Evolutionary conservation across 148 eudicot species (phyloP).

Genomic region (Drosera capensis): DNA sequence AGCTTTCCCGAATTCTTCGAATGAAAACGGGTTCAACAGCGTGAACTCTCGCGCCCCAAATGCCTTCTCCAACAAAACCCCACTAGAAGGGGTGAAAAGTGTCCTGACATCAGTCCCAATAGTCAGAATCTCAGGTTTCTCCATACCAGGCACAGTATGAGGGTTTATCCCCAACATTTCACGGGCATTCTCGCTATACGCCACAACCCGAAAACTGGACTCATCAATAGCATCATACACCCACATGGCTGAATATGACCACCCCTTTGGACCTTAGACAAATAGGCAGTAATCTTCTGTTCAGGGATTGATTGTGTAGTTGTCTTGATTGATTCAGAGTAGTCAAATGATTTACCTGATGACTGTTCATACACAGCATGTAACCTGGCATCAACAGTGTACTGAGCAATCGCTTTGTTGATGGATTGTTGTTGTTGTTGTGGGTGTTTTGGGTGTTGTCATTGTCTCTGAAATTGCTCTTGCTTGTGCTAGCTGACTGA

Average conservation of each 20-base stretch:
- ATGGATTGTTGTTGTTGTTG: too few relatives aligned
- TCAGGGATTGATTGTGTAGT: conserved; percentile 39
- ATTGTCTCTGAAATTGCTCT: conserved; percentile 5
- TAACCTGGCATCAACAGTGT: conserved; percentile 60
- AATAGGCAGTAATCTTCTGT: conserved; percentile 62
- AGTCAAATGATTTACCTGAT: conserved; percentile 70
- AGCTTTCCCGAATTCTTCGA: conserved; percentile 65
- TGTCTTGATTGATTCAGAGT: conserved; percentile 47
- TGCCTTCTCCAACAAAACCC: conserved; percentile 38
- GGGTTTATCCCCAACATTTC: conserved; percentile 49
- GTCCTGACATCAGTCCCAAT: conserved; percentile 60
- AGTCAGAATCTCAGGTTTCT: conserved; percentile 22
- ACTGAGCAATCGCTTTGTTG: conserved; percentile 65
- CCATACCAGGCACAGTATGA: conserved; percentile 52
- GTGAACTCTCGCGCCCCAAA: conserved; percentile 64
- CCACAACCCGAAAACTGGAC: conserved; percentile 40
- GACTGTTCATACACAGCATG: conserved; percentile 74
- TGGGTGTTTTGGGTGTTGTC: too few relatives aligned
- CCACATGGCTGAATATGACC: conserved; percentile 86
- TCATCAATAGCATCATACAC: conserved; percentile 59
- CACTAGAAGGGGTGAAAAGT: conserved; percentile 44
- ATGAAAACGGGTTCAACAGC: conserved; percentile 57
- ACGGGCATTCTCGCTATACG: conserved; percentile 52
- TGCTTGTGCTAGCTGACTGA: conserved; percentile 14
- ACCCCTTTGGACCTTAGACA: conserved; percentile 75